Evolutionary conservation across 805 yeast genomes (phyloP), one percentile per base, ranked within the genome.

Genomic region (Saccharomycopsis sp.): DNA sequence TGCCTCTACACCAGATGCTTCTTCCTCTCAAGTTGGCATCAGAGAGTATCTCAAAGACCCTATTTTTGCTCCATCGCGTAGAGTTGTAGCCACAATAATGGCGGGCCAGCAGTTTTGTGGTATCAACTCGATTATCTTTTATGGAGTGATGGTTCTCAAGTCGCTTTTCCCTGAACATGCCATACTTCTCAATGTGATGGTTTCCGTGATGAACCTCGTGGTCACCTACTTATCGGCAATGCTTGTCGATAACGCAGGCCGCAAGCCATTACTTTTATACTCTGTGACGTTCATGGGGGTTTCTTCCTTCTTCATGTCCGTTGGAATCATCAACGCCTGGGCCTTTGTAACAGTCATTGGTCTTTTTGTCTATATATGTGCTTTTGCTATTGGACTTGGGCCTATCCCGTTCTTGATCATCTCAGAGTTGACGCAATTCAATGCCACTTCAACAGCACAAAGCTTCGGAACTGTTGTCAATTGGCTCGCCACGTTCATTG

Each of bases 321-420:
- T 80, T 21, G 92, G 95, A 1, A 85, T 92, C 44, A 66, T 81
- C 18, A 61, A 68, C 16, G 69, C 75, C 1, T 72, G 72, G 53
- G 75, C 87, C 0, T 34, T 71, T 0, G 60, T 85, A 14, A 78
- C 91, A 0, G 83, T 87, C 0, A 53, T 79, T 0, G 83, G 91
- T 9, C 85, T 91, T 0, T 80, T 89, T 56, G 67, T 79, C 0
- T 91, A 90, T 68, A 91, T 92, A 53, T 83, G 87, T 0, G 80
- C 90, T 24, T 94, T 92, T 74, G 98, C 97, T 0, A 73, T 87
- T 37, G 99, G 99, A 0, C 70, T 91, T 61, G 99, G 99, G 0
- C 99, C 99, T 4, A 91, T 94, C 56, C 99, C 99, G 48, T 92
- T 94, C 72, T 73, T 92, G 63, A 72, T 91, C 55, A 85, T 92